Percentiles rank a stretch among this genome's conserved stretches.
phyloP scores from a whole-genome alignment of 495 filamentous ascomycete species.

The Lepidopterella palustris region DNA sequence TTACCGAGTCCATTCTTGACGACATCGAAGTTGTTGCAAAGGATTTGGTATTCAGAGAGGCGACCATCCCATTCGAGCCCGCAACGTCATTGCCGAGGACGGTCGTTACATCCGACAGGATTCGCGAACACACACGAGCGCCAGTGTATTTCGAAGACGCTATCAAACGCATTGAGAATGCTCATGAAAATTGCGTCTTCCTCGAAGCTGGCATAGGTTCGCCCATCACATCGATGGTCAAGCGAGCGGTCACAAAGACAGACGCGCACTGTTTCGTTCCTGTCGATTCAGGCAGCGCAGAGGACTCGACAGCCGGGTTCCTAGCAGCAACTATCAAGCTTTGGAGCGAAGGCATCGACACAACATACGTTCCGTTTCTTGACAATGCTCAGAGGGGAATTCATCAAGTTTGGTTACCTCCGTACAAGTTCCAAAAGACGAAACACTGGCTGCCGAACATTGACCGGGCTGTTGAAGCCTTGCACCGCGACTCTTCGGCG shows the following conservation, averaged over 20 bases:
- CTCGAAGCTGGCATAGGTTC: slow-evolving; percentile 27
- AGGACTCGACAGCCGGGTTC: too few relatives aligned
- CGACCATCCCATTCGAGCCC: slow-evolving; percentile 20
- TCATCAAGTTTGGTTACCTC: too few relatives aligned
- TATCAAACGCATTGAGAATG: slow-evolving; percentile 15
- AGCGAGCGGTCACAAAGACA: slow-evolving; percentile 2
- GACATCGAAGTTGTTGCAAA: slow-evolving; percentile 10
- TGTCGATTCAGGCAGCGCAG: too few relatives aligned
- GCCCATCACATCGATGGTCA: slow-evolving; percentile 21
- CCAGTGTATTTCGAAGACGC: slow-evolving; percentile 28
- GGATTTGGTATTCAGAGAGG: slow-evolving; percentile 14
- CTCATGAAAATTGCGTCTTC: slow-evolving; percentile 9
- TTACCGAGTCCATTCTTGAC: slow-evolving; percentile 14
- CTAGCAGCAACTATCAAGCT: slow-evolving; percentile 17
- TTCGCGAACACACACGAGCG: too few relatives aligned
- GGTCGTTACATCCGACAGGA: too few relatives aligned
- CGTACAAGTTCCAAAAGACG: slow-evolving; percentile 18
- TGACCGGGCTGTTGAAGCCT: too few relatives aligned
- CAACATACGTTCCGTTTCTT: too few relatives aligned
- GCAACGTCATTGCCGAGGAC: slow-evolving; percentile 1
- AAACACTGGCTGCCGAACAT: slow-evolving; percentile 24
- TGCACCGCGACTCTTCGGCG: too few relatives aligned
- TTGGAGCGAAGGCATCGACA: slow-evolving; percentile 20
- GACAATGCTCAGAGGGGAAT: too few relatives aligned
- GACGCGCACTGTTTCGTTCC: slow-evolving; percentile 14